phyloP scores from a whole-genome alignment of 2,329 filamentous ascomycete genomes.

The Beauveria rudraprayagi region DNA sequence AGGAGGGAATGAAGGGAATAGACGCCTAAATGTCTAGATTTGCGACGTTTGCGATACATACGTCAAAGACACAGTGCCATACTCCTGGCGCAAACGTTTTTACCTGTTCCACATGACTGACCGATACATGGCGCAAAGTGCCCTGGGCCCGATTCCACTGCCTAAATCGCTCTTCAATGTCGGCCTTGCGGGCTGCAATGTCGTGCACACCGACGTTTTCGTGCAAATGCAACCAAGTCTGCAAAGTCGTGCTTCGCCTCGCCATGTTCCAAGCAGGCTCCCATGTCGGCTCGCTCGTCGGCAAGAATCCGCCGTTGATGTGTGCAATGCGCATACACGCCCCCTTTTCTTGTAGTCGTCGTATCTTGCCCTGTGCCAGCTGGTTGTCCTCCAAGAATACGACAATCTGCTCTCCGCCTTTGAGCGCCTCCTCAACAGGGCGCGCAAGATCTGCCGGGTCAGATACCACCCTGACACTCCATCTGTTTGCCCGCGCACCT shows the following conservation, averaged over 20 bases:
- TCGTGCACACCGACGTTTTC: conserved; percentile 54
- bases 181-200: conserved; percentile 35
- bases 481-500: conserved; percentile 64
- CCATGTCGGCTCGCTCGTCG: conserved; percentile 49
- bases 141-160: conserved; percentile 22
- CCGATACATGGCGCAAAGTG: conserved; percentile 22
- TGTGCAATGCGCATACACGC: conserved; percentile 38
- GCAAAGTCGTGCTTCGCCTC: conserved; percentile 16
- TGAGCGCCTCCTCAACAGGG: conserved; percentile 29
- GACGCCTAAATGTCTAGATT: conserved; percentile 18
- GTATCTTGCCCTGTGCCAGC: conserved; percentile 37
- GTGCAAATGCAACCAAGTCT: conserved; percentile 57
- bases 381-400: conserved; percentile 64
- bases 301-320: conserved; percentile 57
- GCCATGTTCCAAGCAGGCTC: conserved; percentile 39
- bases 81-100: conserved; percentile 64
- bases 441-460: conserved; percentile 29
- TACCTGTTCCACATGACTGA: conserved; percentile 54
- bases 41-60: conserved; percentile 34
- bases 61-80: conserved; percentile 64
- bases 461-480: conserved; percentile 48
- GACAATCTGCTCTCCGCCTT: conserved; percentile 47
- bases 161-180: conserved; percentile 41
- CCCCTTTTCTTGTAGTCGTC: conserved; percentile 27
- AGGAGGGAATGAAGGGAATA: conserved; percentile 10